These are phyloP conservation scores for Syzygium syzygioides DNA, from an alignment of 441 rosid species.

Conservation along the genomic window DNA sequence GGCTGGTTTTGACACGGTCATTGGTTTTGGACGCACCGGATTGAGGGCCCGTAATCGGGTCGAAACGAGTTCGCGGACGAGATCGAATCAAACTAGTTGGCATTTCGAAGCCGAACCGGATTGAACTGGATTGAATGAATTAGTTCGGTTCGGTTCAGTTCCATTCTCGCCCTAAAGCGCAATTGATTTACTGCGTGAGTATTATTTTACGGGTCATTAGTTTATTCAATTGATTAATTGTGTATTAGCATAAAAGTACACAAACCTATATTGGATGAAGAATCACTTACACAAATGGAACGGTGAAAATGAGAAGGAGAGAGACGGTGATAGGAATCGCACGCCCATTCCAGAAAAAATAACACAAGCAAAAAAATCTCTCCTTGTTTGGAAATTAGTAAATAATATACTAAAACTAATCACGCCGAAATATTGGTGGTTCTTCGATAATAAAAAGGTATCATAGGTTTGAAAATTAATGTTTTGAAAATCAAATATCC, in stretches of 20 bases:
- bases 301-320: neutral
- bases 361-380: too few species aligned
- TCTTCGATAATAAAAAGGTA: neutral
- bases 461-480: neutral
- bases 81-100: neutral
- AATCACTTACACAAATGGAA: neutral
- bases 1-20: neutral
- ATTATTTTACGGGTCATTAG: neutral
- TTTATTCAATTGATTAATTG: neutral
- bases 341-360: too few species aligned
- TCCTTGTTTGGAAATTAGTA: neutral
- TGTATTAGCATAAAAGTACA: neutral
- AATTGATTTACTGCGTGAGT: neutral
- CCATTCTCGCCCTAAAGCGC: neutral
- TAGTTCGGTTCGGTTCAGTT: neutral
- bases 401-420: neutral
- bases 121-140: neutral
- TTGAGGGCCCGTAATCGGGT: neutral
- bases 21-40: neutral
- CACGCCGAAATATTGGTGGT: neutral
- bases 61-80: neutral
- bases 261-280: neutral
- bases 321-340: neutral
- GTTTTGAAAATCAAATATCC: neutral
- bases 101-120: rapidly evolving